phyloP scores from a whole-genome alignment of 805 yeast species.

The Hanseniaspora singularis region DNA sequence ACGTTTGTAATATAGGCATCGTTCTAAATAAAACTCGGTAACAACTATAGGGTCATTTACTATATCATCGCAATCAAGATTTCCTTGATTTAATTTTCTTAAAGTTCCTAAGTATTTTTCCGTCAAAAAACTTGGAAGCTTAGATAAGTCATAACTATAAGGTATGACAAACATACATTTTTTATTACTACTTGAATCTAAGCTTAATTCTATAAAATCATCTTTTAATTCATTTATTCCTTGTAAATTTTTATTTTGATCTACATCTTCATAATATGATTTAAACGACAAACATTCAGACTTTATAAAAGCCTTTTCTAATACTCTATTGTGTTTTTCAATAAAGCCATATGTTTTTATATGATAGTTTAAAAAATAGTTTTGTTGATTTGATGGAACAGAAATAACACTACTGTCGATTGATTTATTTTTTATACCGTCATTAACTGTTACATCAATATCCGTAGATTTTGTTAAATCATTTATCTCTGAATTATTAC shows the following conservation, averaged over 20 bases:
- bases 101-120: background rate
- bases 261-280: background rate
- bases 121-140: constrained; percentile 1
- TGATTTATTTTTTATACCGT: background rate
- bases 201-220: background rate
- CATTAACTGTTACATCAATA: background rate
- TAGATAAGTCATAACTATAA: background rate
- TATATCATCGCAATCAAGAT: constrained; percentile 1
- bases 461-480: background rate
- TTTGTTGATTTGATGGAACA: background rate
- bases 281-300: constrained; percentile 5
- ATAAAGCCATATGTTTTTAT: constrained; percentile 9
- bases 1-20: constrained; percentile 49
- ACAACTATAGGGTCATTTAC: constrained; percentile 26
- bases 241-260: background rate
- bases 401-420: background rate
- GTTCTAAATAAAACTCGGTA: constrained; percentile 75
- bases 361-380: constrained; percentile 8
- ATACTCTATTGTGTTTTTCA: constrained; percentile 2
- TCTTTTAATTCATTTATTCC: background rate
- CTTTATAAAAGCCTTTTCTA: constrained; percentile 7
- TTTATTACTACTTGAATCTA: background rate
- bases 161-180: constrained; percentile 8
- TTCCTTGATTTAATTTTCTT: background rate
- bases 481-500: background rate